Conservation (phyloP, 2,329 filamentous ascomycete genomes). For the Cladobotryum protrusum region DNA sequence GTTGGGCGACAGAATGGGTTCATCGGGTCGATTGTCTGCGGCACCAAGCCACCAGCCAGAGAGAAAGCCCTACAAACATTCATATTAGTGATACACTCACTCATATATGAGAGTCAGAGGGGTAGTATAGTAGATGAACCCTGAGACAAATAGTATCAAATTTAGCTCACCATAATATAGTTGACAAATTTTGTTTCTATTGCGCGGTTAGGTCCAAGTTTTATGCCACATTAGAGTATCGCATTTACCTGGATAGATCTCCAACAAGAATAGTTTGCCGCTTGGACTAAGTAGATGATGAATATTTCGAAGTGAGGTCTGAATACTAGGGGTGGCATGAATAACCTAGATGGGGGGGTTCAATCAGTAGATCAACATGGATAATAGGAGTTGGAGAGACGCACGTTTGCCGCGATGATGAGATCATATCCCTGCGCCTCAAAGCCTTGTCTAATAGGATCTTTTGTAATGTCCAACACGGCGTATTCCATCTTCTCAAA, state of each 20-base stretch:
- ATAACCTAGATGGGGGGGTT: slow-evolving; percentile 14
- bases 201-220: background rate
- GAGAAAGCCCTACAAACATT: slow-evolving; percentile 19
- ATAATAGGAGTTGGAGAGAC: background rate
- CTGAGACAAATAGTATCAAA: background rate
- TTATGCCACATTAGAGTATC: background rate
- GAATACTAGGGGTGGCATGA: slow-evolving; percentile 23
- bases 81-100: background rate
- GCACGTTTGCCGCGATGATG: slow-evolving; percentile 7
- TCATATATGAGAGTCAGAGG: background rate
- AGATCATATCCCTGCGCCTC: slow-evolving; percentile 7
- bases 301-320: slow-evolving; percentile 19
- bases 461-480: slow-evolving; percentile 20
- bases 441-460: slow-evolving; percentile 8
- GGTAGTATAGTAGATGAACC: background rate
- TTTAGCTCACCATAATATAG: slow-evolving; percentile 17
- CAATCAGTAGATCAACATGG: no score
- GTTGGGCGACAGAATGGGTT: slow-evolving; percentile 20
- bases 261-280: slow-evolving; percentile 25
- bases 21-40: slow-evolving; percentile 19
- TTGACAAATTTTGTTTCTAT: slow-evolving; percentile 13
- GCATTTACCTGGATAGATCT: slow-evolving; percentile 13
- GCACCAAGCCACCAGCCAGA: slow-evolving; percentile 32
- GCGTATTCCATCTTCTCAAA: slow-evolving; percentile 12
- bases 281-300: slow-evolving; percentile 23